Conservation (phyloP, 805 yeast species). For the Yamadazyma insecticola region DNA sequence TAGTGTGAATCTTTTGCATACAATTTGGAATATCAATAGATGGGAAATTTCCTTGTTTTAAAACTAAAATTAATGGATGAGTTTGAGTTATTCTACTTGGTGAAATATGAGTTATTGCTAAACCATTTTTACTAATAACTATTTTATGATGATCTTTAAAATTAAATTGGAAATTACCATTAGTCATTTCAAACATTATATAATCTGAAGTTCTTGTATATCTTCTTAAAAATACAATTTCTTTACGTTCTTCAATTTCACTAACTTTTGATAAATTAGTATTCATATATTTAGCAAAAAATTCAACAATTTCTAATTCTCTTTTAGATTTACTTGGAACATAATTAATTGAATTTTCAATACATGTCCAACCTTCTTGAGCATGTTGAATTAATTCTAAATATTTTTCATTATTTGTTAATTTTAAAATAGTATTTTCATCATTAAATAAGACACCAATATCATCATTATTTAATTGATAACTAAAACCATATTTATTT, state of each 20-base stretch:
- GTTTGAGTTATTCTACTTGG: constrained; percentile 71
- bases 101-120: constrained; percentile 74
- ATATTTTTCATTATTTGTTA: constrained; percentile 58
- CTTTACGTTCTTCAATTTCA: constrained; percentile 56
- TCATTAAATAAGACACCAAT: constrained; percentile 89
- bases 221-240: constrained; percentile 73
- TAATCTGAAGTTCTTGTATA: constrained; percentile 74
- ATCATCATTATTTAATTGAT: constrained; percentile 83
- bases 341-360: constrained; percentile 37
- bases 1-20: constrained; percentile 36
- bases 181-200: constrained; percentile 90
- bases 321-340: constrained; percentile 51
- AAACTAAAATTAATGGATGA: constrained; percentile 45
- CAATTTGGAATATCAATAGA: constrained; percentile 38
- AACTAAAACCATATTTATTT: constrained; percentile 91
- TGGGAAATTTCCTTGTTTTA: constrained; percentile 41
- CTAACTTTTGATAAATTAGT: constrained; percentile 81
- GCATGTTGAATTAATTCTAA: constrained; percentile 52
- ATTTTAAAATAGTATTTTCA: constrained; percentile 73
- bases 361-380: constrained; percentile 43
- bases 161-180: constrained; percentile 90
- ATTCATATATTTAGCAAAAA: constrained; percentile 89
- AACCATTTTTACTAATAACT: constrained; percentile 72
- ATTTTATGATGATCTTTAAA: constrained; percentile 93
- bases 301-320: constrained; percentile 81